These are phyloP conservation scores for Comarum palustre DNA, from an alignment of 306 rosid genomes.

Conservation along the genomic window DNA sequence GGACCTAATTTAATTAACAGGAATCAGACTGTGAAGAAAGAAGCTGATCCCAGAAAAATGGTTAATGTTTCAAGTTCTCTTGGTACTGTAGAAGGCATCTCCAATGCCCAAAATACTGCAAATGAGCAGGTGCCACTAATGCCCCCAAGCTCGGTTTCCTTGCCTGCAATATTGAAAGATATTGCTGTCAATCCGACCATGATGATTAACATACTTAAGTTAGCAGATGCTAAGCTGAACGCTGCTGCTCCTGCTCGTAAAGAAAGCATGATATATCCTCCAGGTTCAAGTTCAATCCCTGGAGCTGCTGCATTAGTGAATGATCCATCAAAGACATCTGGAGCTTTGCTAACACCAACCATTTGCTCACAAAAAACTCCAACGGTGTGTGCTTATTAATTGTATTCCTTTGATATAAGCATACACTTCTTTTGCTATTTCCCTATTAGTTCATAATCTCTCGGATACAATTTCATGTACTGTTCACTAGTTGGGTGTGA, in stretches of 20 bases:
- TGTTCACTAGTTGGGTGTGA: not conserved
- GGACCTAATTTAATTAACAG: constrained; percentile 49
- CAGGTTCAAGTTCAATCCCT: constrained; percentile 31
- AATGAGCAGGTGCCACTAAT: constrained; percentile 39
- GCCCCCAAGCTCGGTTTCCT: constrained; percentile 35
- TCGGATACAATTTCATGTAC: not conserved
- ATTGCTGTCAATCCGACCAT: constrained; percentile 76
- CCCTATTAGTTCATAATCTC: not conserved
- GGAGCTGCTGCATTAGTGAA: constrained; percentile 47
- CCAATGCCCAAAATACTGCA: constrained; percentile 38
- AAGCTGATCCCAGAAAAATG: constrained; percentile 41
- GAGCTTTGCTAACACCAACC: constrained; percentile 48
- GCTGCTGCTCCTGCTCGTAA: constrained; percentile 40
- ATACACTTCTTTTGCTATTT: not conserved
- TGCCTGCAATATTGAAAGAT: constrained; percentile 63
- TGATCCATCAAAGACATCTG: constrained; percentile 44
- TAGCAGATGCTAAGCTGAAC: constrained; percentile 51
- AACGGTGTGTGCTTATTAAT: constrained; percentile 49
- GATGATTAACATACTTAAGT: constrained; percentile 52
- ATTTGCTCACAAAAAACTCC: constrained; percentile 43
- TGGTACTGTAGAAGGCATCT: constrained; percentile 25
- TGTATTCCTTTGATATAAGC: not conserved
- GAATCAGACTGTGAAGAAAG: constrained; percentile 41
- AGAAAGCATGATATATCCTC: constrained; percentile 19
- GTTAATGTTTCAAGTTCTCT: constrained; percentile 29